Conservation (phyloP, 2,329 filamentous ascomycete genomes). For the Arachnopeziza araneosa region DNA sequence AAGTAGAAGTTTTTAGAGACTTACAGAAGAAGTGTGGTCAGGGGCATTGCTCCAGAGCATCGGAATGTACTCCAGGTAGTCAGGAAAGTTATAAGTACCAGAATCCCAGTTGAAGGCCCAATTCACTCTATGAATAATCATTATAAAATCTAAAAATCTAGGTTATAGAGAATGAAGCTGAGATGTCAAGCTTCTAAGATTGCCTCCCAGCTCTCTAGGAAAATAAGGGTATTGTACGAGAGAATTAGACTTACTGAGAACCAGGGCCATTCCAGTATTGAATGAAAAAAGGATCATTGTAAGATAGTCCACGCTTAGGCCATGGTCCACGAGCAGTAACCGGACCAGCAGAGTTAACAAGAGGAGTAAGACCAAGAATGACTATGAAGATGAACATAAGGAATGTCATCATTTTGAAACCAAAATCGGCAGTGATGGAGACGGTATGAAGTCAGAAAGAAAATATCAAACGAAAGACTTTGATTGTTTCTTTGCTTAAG, state of each 20-base stretch:
- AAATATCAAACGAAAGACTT: too few relatives aligned
- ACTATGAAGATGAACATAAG: background rate
- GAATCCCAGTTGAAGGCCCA: slow-evolving; percentile 68
- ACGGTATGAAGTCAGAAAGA: too few relatives aligned
- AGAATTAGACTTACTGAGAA: background rate
- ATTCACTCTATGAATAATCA: slow-evolving; percentile 4
- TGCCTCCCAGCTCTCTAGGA: too few relatives aligned
- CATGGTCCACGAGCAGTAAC: background rate
- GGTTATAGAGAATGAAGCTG: too few relatives aligned
- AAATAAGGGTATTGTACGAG: too few relatives aligned
- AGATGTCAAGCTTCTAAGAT: too few relatives aligned
- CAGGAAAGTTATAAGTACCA: slow-evolving; percentile 35
- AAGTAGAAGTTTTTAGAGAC: background rate
- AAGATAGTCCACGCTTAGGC: slow-evolving; percentile 10
- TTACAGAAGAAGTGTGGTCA: slow-evolving; percentile 36
- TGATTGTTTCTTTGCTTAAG: too few relatives aligned
- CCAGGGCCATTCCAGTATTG: slow-evolving; percentile 7
- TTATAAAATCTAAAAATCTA: too few relatives aligned
- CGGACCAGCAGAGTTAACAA: background rate
- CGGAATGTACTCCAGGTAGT: slow-evolving; percentile 53
- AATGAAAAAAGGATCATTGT: slow-evolving; percentile 5
- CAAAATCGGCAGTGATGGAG: too few relatives aligned
- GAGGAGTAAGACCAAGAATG: background rate
- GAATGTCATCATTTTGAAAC: background rate
- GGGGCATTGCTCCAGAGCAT: slow-evolving; percentile 53